phyloP scores from a whole-genome alignment of 1,284 basidiomycete genomes.

The Ustilago xerochloae region DNA sequence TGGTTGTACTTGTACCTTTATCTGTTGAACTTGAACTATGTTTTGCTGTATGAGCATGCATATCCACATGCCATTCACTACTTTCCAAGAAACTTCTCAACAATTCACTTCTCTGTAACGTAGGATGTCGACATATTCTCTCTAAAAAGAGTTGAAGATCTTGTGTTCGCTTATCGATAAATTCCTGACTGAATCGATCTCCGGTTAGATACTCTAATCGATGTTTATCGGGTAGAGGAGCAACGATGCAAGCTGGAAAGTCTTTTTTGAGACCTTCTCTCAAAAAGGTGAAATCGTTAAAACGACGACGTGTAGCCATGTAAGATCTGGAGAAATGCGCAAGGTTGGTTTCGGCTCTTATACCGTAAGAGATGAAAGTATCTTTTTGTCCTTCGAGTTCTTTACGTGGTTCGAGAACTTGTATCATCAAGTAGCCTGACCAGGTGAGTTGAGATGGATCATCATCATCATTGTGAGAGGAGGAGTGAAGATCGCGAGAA shows the following conservation, averaged over 20 bases:
- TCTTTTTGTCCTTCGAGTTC: slow-evolving; percentile 91
- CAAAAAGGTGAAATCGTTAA: slow-evolving; percentile 96
- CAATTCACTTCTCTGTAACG: slow-evolving; percentile 88
- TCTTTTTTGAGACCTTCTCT: slow-evolving; percentile 86
- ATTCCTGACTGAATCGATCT: slow-evolving; percentile 94
- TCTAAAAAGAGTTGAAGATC: slow-evolving; percentile 94
- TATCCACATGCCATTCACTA: slow-evolving; percentile 82
- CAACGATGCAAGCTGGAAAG: slow-evolving; percentile 96
- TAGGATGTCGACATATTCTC: slow-evolving; percentile 89
- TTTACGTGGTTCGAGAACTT: slow-evolving; percentile 90
- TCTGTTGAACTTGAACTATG: slow-evolving; percentile 20
- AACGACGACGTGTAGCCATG: slow-evolving; percentile 82
- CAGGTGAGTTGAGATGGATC: slow-evolving; percentile 44
- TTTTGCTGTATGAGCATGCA: slow-evolving; percentile 63
- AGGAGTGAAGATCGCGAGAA: slow-evolving; percentile 21
- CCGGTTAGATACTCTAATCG: slow-evolving; percentile 91
- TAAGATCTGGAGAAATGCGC: slow-evolving; percentile 76
- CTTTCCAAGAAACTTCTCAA: slow-evolving; percentile 93
- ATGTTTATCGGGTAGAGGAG: slow-evolving; percentile 95
- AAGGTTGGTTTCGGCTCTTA: slow-evolving; percentile 86
- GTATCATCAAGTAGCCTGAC: slow-evolving; percentile 71
- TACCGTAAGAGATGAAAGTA: slow-evolving; percentile 92
- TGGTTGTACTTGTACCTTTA: slow-evolving; percentile 11
- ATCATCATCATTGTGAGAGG: too few relatives aligned
- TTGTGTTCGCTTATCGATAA: slow-evolving; percentile 87